A percentile compares a stretch with the other conserved stretches of the same genome.
phyloP scores from a whole-genome alignment of 192 early-diverging fungal genomes.

The Linderina pennispora region DNA sequence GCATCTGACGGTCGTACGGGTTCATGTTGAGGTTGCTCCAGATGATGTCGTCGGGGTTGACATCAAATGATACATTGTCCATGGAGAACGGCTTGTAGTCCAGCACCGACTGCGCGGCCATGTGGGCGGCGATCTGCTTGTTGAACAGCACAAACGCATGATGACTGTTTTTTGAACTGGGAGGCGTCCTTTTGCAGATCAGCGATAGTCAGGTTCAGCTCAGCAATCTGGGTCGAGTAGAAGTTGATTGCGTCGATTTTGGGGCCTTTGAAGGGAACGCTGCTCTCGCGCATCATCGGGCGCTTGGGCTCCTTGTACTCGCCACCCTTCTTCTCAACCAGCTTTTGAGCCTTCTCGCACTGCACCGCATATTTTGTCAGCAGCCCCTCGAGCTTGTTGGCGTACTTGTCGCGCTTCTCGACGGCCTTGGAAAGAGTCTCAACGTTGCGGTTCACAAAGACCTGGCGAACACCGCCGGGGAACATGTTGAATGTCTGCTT shows the following conservation, averaged over 20 bases:
- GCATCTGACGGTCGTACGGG: constrained; percentile 47
- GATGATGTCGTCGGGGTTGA: constrained; percentile 69
- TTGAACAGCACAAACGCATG: constrained; percentile 83
- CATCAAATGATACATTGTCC: constrained; percentile 56
- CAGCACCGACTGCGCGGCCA: constrained; percentile 63
- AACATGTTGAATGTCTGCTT: constrained; percentile 52
- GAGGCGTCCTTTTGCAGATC: constrained; percentile 19
- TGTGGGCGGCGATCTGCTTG: constrained; percentile 66
- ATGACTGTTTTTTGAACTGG: constrained; percentile 40
- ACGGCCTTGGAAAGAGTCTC: constrained; percentile 45
- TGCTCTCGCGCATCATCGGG: constrained; percentile 49
- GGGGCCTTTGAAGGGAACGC: constrained; percentile 48
- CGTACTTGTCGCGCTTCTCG: constrained; percentile 47
- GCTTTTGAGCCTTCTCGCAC: constrained; percentile 29
- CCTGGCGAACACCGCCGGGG: constrained; percentile 60
- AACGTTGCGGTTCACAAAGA: constrained; percentile 58
- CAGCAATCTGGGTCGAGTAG: constrained; percentile 16
- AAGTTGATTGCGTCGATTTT: constrained; percentile 60
- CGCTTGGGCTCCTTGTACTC: constrained; percentile 37
- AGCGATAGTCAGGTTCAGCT: constrained; percentile 38
- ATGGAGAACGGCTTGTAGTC: constrained; percentile 58
- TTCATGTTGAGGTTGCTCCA: constrained; percentile 71
- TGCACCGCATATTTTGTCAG: constrained; percentile 47
- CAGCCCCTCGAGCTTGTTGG: constrained; percentile 46
- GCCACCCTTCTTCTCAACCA: constrained; percentile 20